Percentiles rank a stretch among this genome's conserved stretches.
Conservation (phyloP, 164 flowering plant species). For the Litsea cubeba region DNA sequence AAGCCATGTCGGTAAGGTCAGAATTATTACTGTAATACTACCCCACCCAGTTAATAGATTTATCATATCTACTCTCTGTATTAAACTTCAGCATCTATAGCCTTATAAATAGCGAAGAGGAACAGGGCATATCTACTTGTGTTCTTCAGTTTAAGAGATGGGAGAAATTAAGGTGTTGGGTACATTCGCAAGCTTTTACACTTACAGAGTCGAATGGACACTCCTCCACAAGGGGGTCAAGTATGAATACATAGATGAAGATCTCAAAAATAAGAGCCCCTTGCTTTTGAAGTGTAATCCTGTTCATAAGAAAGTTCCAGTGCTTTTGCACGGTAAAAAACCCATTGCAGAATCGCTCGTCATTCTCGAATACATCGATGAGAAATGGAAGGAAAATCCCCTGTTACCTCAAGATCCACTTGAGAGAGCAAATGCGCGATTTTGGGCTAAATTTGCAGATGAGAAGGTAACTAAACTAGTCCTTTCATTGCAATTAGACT, state of each 20-base stretch:
- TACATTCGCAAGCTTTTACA: not conserved
- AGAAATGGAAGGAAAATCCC: conserved; percentile 8
- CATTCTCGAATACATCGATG: conserved; percentile 17
- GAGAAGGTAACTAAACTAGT: not conserved
- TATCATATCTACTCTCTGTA: too few relatives aligned
- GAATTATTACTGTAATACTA: too few relatives aligned
- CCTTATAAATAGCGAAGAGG: too few relatives aligned
- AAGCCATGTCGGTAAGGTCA: too few relatives aligned
- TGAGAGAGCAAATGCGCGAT: conserved; percentile 4
- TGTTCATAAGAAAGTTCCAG: conserved; percentile 10
- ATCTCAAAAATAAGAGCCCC: conserved; percentile 4
- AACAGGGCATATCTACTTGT: too few relatives aligned
- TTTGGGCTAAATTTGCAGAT: conserved; percentile 5
- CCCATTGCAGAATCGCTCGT: conserved; percentile 7
- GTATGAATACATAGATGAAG: conserved; percentile 10
- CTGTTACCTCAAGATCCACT: conserved; percentile 13
- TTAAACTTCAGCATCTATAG: too few relatives aligned
- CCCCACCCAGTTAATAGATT: too few relatives aligned
- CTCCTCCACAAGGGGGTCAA: conserved; percentile 5
- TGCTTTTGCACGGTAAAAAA: conserved; percentile 5
- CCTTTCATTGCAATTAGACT: not conserved
- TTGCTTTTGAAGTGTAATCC: conserved; percentile 8
- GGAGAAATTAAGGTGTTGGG: conserved; percentile 13
- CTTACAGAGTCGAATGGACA: conserved; percentile 5
- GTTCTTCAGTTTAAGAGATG: not conserved